Evolutionary conservation across 352 stramenopile genomes (phyloP), one percentile per base, ranked within the genome.

Genomic region (Aphanomyces invadans): DNA sequence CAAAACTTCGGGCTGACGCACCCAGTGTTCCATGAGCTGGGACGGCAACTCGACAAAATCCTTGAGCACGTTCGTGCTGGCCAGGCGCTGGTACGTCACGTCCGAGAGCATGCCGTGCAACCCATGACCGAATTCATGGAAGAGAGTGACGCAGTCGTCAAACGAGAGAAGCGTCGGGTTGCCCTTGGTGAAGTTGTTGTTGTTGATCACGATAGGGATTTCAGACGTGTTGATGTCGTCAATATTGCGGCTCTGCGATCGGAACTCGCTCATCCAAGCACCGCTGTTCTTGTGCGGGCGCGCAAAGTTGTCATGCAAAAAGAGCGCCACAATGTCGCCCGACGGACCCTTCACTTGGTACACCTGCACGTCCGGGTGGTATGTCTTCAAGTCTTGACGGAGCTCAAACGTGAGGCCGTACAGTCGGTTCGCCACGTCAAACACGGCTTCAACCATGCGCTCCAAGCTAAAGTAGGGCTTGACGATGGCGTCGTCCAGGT

Each of bases 11-110:
- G 69, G 76, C 62, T 87, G 60, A 42, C 73, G 70, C 10, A 88
- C 66, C 79, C 79, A 89, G 68, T 88, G 75, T 49, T 89, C 81
- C 78, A 88, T 87, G 1, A 89, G 61, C 65, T 89, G 77, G 2
- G 71, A 81, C 7, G 80, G 81, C n/a, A 90, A 62, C 33, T 90
- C 79, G 0, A 89, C 79, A 74, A 89, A 90, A 55, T 90, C 80
- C 31, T 73, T 78, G 2, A 87, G 55, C 0, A 90, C 81, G 65
- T 70, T 82, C 4, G 80, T 89, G 2, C 72, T 76, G 17, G 81
- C 69, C 21, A 90, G 61, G 26, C 73, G 71, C 42, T 71, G 33
- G 57, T 86, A 90, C 10, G 70, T 79, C 10, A 73, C 71, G 61
- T 87, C 74, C 4, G 62, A 78, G 0, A 90, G 49, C 77, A 90